Evolutionary conservation across 768 basidiomycete species (phyloP).

Genomic region (Suillus tomentosus): DNA sequence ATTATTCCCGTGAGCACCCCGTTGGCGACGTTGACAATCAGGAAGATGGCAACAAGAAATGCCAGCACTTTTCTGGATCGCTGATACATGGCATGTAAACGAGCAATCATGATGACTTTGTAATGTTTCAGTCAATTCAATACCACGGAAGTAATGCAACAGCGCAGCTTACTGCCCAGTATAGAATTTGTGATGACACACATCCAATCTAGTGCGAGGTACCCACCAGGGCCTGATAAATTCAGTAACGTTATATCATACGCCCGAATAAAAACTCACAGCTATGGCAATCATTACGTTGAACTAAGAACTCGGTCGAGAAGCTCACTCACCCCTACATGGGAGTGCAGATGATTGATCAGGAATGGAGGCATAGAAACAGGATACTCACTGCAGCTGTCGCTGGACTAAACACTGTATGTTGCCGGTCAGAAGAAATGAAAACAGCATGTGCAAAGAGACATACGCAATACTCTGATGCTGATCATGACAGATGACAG

Average conservation of each 20-base stretch:
- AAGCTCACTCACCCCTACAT: background rate
- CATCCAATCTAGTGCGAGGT: background rate
- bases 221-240: background rate
- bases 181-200: background rate
- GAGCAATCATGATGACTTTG: background rate
- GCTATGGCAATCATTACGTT: background rate
- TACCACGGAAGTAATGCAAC: background rate
- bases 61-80: background rate
- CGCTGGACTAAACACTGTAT: background rate
- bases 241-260: background rate
- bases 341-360: background rate
- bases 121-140: background rate
- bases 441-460: background rate
- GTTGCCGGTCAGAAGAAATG: background rate
- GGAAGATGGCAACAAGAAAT: background rate
- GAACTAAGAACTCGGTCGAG: background rate
- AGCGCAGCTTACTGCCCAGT: background rate
- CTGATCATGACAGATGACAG: background rate
- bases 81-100: conserved; percentile 2
- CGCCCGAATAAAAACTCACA: background rate
- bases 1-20: background rate
- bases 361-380: background rate
- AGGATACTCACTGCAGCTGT: background rate
- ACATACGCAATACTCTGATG: background rate
- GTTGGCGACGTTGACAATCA: background rate